Evolutionary conservation across 768 basidiomycete species (phyloP), one percentile per base, ranked within the genome.

Genomic region (Mrakia gelida): DNA sequence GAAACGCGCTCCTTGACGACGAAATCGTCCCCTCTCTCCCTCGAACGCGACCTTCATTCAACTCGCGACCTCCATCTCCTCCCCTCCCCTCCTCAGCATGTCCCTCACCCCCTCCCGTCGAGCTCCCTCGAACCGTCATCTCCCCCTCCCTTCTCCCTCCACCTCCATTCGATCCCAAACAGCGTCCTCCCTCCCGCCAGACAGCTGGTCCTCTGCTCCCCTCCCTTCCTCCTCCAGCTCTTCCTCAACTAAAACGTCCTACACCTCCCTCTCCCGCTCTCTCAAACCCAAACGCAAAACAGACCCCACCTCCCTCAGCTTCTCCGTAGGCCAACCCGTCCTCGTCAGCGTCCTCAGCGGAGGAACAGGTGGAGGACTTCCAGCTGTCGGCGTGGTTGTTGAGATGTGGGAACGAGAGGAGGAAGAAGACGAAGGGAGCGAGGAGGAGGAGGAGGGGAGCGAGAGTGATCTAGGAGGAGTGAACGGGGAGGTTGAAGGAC

Each of bases 401-500:
- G 74, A 79, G 71, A 71, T 79, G 45, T 75, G 78, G 75, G 78
- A 75, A 45, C 52, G 80, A 34, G 79, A 83, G 63, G 49, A 78
- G 54, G 80, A 77, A 16, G 45, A 77, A 16, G 45, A 77, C 75
- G 71, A 77, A 74, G 61, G 76, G 34, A 54, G 49, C 18, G 65
- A 79, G 67, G 80, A 70, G 75, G 67, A 70, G 75, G 67, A 34
- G 41, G 72, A 67, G 71, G 26, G 71, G 2, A 41, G 45, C 8
- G 80, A 54, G 67, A 38, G n/a, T 23, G 80, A n/a, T 71, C 79
- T 32, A 41, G 45, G 81, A 34, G 81, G 74, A 32, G 79, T 67
- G 52, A 77, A 80, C 30, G 80, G 83, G 68, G 52, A 79, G 61
- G 80, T 71, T 15, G 34, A 75, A 78, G 65, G 81, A 41, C 80